Conservation (phyloP, 2,329 filamentous ascomycete species). For the Xylaria sp. region DNA sequence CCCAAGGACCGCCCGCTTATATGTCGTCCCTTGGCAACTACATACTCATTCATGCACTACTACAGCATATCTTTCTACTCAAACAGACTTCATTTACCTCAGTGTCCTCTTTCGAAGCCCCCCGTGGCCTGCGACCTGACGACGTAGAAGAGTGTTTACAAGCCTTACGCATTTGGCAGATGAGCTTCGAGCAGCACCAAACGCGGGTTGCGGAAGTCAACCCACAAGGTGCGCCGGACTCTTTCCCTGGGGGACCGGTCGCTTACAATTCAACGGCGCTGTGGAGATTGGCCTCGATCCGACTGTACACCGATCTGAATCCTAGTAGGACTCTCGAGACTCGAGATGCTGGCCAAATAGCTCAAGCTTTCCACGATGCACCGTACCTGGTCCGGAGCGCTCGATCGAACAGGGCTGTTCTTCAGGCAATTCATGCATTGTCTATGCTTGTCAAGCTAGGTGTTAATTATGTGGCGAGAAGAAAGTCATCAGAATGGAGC, state of each 20-base stretch:
- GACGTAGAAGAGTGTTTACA: slow-evolving; percentile 68
- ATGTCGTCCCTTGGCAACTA: slow-evolving; percentile 75
- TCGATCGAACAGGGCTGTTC: slow-evolving; percentile 71
- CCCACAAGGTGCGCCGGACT: slow-evolving; percentile 60
- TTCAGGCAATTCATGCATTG: slow-evolving; percentile 75
- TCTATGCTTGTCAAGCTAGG: slow-evolving; percentile 73
- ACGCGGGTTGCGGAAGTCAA: slow-evolving; percentile 61
- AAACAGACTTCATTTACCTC: slow-evolving; percentile 69
- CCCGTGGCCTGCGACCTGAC: slow-evolving; percentile 63
- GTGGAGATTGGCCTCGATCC: slow-evolving; percentile 70
- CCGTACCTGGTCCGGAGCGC: slow-evolving; percentile 68
- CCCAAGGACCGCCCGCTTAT: slow-evolving; percentile 60
- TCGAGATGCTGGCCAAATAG: slow-evolving; percentile 71
- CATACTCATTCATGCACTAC: slow-evolving; percentile 75
- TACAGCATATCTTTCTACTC: slow-evolving; percentile 77
- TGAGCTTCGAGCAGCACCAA: slow-evolving; percentile 67
- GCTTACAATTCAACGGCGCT: slow-evolving; percentile 73
- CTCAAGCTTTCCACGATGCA: slow-evolving; percentile 68
- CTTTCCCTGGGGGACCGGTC: slow-evolving; percentile 68
- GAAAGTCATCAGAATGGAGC: slow-evolving; percentile 71
- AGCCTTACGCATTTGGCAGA: slow-evolving; percentile 68
- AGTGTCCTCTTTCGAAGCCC: slow-evolving; percentile 61
- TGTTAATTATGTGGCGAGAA: slow-evolving; percentile 70
- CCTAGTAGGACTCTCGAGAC: slow-evolving; percentile 72
- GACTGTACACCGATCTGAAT: slow-evolving; percentile 73